These are phyloP conservation scores for Hirschfeldia incana DNA, from an alignment of 345 rosid species.

Conservation along the genomic window DNA sequence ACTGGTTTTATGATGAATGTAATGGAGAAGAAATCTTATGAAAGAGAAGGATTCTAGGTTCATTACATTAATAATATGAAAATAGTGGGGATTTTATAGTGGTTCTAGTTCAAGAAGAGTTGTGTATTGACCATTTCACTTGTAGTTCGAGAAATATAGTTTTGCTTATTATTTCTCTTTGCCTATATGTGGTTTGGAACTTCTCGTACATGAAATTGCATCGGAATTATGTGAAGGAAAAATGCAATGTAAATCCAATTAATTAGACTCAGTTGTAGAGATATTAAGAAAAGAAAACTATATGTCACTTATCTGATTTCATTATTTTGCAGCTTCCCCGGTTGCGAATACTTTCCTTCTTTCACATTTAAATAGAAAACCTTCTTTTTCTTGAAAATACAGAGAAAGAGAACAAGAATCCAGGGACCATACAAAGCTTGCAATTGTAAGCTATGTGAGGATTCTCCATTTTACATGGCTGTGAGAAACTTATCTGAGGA, in stretches of 20 bases:
- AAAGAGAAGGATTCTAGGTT: conserved; percentile 12
- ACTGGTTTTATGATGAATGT: background rate
- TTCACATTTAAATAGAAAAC: background rate
- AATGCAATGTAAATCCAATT: background rate
- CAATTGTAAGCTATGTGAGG: conserved; percentile 13
- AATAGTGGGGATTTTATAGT: background rate
- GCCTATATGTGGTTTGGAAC: background rate
- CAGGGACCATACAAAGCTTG: conserved; percentile 32
- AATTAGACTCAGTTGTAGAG: background rate
- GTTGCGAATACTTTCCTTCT: background rate
- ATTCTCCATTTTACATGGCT: conserved; percentile 38
- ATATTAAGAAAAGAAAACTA: background rate
- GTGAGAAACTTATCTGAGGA: conserved; percentile 9
- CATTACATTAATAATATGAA: background rate
- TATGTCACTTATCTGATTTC: background rate
- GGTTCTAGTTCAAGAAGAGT: conserved; percentile 7
- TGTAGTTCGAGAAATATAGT: background rate
- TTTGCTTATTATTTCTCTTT: background rate
- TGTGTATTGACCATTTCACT: conserved; percentile 8
- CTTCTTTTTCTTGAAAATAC: conserved; percentile 2
- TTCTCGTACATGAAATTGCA: background rate
- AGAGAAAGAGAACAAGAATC: conserved; percentile 18
- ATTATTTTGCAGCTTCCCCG: background rate
- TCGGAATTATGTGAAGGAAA: background rate
- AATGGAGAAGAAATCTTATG: background rate